phyloP scores from a whole-genome alignment of 768 basidiomycete genomes.

The Lactarius quietus region DNA sequence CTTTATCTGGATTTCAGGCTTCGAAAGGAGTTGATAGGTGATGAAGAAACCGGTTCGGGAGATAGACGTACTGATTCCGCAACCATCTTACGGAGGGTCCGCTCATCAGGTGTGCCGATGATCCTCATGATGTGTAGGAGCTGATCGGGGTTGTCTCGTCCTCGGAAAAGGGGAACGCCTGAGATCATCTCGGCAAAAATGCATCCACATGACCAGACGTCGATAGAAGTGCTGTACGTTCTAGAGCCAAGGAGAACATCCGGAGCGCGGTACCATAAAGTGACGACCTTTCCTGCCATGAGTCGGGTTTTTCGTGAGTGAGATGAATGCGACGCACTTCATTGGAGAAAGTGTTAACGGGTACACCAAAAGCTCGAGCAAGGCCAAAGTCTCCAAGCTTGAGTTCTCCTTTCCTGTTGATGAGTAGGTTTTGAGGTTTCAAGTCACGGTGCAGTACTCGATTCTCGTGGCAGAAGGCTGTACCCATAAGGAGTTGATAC shows the following conservation, averaged over 20 bases:
- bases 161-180: constrained; percentile 93
- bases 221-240: constrained; percentile 97
- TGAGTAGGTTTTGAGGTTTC: constrained; percentile 97
- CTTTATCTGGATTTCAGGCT: constrained; percentile 83
- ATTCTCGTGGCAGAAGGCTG: constrained; percentile 98
- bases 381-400: constrained; percentile 98
- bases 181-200: constrained; percentile 99
- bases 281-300: constrained; percentile 71
- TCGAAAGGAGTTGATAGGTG: constrained; percentile 17
- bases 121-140: constrained; percentile 97
- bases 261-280: constrained; percentile 97
- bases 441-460: constrained; percentile 96
- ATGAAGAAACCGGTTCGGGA: not conserved
- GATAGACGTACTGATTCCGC: constrained; percentile 72
- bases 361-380: constrained; percentile 96
- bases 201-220: constrained; percentile 98
- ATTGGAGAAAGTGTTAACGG: constrained; percentile 98
- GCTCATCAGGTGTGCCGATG: constrained; percentile 90
- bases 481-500: constrained; percentile 96
- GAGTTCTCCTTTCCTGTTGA: constrained; percentile 94
- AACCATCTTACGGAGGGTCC: constrained; percentile 81
- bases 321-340: constrained; percentile 52
- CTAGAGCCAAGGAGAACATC: constrained; percentile 96
- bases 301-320: constrained; percentile 6
- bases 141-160: constrained; percentile 96